Percentiles rank a stretch among this genome's conserved stretches.
Conservation (phyloP, 23 red algal genomes). For the Gracilaria gracilis region DNA sequence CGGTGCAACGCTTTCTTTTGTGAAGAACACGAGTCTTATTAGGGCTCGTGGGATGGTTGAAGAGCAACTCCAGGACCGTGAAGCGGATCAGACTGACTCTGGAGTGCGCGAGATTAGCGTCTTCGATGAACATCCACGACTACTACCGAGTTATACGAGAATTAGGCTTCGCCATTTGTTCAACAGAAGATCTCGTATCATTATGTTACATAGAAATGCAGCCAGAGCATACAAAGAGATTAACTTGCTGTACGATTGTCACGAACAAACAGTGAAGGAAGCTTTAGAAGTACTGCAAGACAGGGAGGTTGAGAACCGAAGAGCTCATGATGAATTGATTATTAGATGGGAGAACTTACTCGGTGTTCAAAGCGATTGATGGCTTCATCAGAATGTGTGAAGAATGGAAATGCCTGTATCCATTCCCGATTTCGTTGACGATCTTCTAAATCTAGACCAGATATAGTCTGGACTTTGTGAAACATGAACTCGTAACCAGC, state of each 20-base stretch:
- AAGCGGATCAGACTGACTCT: not conserved
- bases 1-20: not conserved
- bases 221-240: slow-evolving; percentile 51
- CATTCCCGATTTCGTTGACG: not conserved
- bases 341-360: slow-evolving; percentile 40
- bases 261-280: slow-evolving; percentile 48
- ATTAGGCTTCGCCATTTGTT: slow-evolving; percentile 25
- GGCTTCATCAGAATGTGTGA: not conserved
- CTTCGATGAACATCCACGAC: not conserved
- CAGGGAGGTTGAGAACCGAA: slow-evolving; percentile 35
- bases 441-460: too few species aligned
- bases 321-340: slow-evolving; percentile 36
- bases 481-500: too few species aligned
- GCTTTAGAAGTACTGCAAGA: slow-evolving; percentile 35
- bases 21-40: slow-evolving; percentile 45
- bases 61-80: not conserved
- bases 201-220: slow-evolving; percentile 31
- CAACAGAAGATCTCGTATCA: slow-evolving; percentile 3
- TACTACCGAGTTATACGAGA: slow-evolving; percentile 30
- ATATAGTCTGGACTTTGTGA: too few species aligned
- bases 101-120: not conserved
- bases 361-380: slow-evolving; percentile 34
- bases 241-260: slow-evolving; percentile 58
- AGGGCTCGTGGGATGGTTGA: not conserved
- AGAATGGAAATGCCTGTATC: not conserved